Evolutionary conservation across 2,329 filamentous ascomycete species (phyloP).

Genomic region (Cercospora zeina): DNA sequence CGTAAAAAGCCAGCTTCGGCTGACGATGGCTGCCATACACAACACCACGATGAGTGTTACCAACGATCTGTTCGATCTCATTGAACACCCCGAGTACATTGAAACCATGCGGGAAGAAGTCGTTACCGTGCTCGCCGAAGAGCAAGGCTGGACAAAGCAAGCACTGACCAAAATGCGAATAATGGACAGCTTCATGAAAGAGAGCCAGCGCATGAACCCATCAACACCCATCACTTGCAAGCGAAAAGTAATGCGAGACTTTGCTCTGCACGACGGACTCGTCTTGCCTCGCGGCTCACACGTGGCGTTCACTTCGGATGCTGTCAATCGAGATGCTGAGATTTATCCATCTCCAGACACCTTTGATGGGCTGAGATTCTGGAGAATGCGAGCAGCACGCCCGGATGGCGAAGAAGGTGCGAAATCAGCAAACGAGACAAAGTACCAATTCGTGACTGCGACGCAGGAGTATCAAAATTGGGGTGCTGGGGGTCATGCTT

Average conservation of each 20-base stretch:
- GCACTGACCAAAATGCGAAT: slow-evolving; percentile 20
- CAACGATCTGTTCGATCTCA: slow-evolving; percentile 22
- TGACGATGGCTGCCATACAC: slow-evolving; percentile 26
- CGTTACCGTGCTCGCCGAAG: slow-evolving; percentile 13
- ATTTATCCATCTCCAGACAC: slow-evolving; percentile 13
- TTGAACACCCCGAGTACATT: slow-evolving; percentile 20
- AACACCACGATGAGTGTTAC: slow-evolving; percentile 24
- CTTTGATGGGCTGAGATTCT: slow-evolving; percentile 22
- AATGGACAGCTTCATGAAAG: slow-evolving; percentile 25
- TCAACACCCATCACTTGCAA: slow-evolving; percentile 20
- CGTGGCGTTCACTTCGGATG: slow-evolving; percentile 19
- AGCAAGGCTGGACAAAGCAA: slow-evolving; percentile 18
- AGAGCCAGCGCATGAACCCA: slow-evolving; percentile 24
- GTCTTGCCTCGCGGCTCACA: slow-evolving; percentile 15
- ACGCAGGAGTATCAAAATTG: slow-evolving; percentile 29
- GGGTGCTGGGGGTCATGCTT: slow-evolving; percentile 36
- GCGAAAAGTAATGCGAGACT: slow-evolving; percentile 17
- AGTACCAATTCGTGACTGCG: slow-evolving; percentile 22
- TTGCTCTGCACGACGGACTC: slow-evolving; percentile 14
- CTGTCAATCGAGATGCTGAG: slow-evolving; percentile 18
- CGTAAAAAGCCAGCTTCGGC: slow-evolving; percentile 17
- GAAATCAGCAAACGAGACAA: slow-evolving; percentile 6
- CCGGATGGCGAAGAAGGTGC: not conserved
- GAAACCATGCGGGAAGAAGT: slow-evolving; percentile 18
- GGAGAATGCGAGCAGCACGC: not conserved